phyloP scores from a whole-genome alignment of 2,329 filamentous ascomycete species.

The Aspergillus costaricaensis region DNA sequence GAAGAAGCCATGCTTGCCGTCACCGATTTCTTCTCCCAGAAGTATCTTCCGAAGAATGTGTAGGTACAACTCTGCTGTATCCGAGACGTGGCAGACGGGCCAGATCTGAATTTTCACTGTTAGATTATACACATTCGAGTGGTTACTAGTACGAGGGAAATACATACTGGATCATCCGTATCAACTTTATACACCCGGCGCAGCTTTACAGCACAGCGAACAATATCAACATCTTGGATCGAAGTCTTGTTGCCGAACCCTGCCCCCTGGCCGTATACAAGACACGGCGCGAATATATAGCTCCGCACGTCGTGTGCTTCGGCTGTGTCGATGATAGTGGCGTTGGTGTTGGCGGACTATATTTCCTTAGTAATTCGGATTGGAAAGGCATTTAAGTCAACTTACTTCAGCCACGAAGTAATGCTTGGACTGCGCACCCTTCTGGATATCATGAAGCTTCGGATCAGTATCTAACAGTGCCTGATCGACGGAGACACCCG shows the following conservation, averaged over 20 bases:
- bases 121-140: too few relatives aligned
- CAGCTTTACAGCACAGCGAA: neutral
- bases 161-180: neutral
- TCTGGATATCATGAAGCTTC: slow-evolving; percentile 48
- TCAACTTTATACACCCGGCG: neutral
- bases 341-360: neutral
- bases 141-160: neutral
- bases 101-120: slow-evolving; percentile 40
- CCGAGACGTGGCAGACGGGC: slow-evolving; percentile 56
- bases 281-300: neutral
- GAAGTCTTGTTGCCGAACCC: neutral
- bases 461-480: slow-evolving; percentile 42
- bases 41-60: slow-evolving; percentile 50
- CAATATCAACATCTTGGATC: neutral
- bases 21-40: slow-evolving; percentile 30
- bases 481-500: slow-evolving; percentile 26
- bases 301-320: neutral
- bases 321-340: neutral
- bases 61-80: slow-evolving; percentile 52
- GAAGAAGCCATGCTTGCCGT: slow-evolving; percentile 53
- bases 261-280: neutral
- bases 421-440: slow-evolving; percentile 41
- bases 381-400: too few relatives aligned
- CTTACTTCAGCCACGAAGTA: neutral
- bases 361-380: neutral